Percentiles rank a stretch among this genome's conserved stretches.
Conservation (phyloP, 192 early-diverging fungal species). For the Coemansia sp. region DNA sequence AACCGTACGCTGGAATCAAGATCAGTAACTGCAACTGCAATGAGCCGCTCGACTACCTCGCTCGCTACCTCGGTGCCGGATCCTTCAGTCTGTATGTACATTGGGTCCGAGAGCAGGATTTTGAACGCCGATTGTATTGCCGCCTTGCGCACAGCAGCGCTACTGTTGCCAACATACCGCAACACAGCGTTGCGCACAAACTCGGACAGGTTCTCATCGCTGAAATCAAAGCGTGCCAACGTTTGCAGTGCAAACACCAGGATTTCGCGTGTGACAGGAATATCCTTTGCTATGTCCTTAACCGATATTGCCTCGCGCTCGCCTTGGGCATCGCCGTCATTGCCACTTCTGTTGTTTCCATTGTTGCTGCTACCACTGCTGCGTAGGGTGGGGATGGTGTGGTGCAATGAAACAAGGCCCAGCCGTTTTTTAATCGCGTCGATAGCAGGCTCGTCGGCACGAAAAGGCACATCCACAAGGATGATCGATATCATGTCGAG, state of each 20-base stretch:
- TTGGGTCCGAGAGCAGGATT: conserved; percentile 76
- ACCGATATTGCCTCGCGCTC: background rate
- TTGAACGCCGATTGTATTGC: conserved; percentile 73
- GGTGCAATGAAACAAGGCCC: conserved; percentile 24
- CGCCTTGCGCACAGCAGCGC: conserved; percentile 72
- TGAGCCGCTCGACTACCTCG: conserved; percentile 84
- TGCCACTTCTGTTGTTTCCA: background rate
- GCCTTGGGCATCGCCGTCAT: conserved; percentile 12
- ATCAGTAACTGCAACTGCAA: conserved; percentile 88
- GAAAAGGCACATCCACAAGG: conserved; percentile 77
- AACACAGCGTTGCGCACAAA: conserved; percentile 86
- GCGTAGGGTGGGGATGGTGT: conserved; percentile 4
- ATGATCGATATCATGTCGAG: conserved; percentile 87
- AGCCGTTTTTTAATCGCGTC: conserved; percentile 18
- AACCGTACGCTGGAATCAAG: conserved; percentile 34
- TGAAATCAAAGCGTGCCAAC: conserved; percentile 85
- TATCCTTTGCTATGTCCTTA: conserved; percentile 16
- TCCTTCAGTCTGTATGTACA: conserved; percentile 72
- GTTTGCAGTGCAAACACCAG: conserved; percentile 81
- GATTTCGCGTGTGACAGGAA: conserved; percentile 54
- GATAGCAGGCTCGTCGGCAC: conserved; percentile 66
- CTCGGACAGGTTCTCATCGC: conserved; percentile 78
- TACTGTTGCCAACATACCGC: conserved; percentile 77
- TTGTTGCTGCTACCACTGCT: conserved; percentile 15
- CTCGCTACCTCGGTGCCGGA: conserved; percentile 80